Base-by-base conservation (phyloP, 2,329 filamentous ascomycete genomes). In the Fusarium sp. region DNA sequence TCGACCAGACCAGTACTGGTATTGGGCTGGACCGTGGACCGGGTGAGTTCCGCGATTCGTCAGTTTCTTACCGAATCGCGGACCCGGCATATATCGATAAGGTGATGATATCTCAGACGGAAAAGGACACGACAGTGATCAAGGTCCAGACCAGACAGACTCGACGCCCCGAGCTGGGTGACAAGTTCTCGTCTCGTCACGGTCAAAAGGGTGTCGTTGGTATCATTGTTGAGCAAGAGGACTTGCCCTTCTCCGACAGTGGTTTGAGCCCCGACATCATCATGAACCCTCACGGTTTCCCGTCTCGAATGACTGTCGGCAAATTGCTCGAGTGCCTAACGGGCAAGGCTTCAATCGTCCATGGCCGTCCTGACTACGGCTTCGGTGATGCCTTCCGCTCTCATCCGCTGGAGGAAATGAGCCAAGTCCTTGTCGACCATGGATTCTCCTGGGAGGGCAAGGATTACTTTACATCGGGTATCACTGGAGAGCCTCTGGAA, bases 271-370 rank as follows among this genome's bases (percentile, higher is more conserved):
- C 96, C 0, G 96, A 99, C 80, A 98, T 99, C 72, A 99, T 99
- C 88, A 99, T 99, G 96, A 99, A 99, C 84, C 96, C 97, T 1
- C 96, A 99, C 82, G 96, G 96, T 90, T 99, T 99, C 86, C 96
- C 96, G 2, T 98, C 95, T 33, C 96, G 96, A 80, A 99, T 99
- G 96, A 99, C 96, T 55, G 96, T 99, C 67, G 96, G 96, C 33
- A 99, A 99, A 81, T 92, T 99, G 85, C 88, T 99, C 51, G 96
- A 99, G 78, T 92, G 97, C 44, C 86, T 99, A 17, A 94, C 95
- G 1, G 96, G 96, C 69, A 99, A 99, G 81, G 96, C 96, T 0
- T 94, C 95, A 14, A 90, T 99, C 3, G 81, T 99, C 6, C 88
- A 91, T 62, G 96, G 96, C 6, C 90, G 91, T 9, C 91, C 94